phyloP scores from a whole-genome alignment of 2,329 filamentous ascomycete genomes.

The Grosmannia huntii region DNA sequence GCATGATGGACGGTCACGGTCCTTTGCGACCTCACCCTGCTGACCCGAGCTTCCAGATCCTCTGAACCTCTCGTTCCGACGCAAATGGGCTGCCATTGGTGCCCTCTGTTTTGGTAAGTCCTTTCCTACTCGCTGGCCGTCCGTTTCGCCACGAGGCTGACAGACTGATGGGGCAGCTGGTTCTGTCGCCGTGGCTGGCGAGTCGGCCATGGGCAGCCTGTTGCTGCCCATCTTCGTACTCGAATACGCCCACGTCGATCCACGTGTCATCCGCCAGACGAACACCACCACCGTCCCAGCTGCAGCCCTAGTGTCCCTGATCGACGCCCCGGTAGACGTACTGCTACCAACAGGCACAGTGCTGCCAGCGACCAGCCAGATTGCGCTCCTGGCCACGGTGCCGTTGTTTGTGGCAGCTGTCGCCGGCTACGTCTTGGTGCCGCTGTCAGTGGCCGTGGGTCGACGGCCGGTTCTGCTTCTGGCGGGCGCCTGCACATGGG shows the following conservation, averaged over 20 bases:
- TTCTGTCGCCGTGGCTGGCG: conserved; percentile 16
- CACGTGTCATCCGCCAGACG: conserved; percentile 17
- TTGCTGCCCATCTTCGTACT: conserved; percentile 21
- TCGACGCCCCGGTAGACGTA: conserved; percentile 5
- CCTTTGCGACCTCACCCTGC: neutral
- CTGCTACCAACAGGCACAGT: conserved; percentile 17
- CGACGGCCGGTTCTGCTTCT: conserved; percentile 23
- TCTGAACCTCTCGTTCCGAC: conserved; percentile 18
- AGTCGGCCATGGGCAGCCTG: conserved; percentile 18
- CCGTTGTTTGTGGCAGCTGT: conserved; percentile 23
- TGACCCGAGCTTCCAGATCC: conserved; percentile 11
- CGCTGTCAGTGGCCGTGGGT: conserved; percentile 23
- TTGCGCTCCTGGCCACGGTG: conserved; percentile 18
- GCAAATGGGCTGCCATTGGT: conserved; percentile 19
- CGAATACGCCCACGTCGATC: conserved; percentile 21
- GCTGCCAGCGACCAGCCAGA: conserved; percentile 17
- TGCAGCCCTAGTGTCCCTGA: neutral
- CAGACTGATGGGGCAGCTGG: conserved; percentile 10
- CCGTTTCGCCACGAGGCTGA: neutral
- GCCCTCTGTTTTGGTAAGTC: conserved; percentile 17
- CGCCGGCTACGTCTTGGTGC: conserved; percentile 23
- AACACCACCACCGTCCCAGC: conserved; percentile 8
- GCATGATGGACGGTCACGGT: neutral
- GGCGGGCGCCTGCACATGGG: conserved; percentile 20
- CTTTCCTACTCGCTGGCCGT: neutral